Evolutionary conservation across 768 basidiomycete species (phyloP).

Genomic region (Psilocybe cubensis): DNA sequence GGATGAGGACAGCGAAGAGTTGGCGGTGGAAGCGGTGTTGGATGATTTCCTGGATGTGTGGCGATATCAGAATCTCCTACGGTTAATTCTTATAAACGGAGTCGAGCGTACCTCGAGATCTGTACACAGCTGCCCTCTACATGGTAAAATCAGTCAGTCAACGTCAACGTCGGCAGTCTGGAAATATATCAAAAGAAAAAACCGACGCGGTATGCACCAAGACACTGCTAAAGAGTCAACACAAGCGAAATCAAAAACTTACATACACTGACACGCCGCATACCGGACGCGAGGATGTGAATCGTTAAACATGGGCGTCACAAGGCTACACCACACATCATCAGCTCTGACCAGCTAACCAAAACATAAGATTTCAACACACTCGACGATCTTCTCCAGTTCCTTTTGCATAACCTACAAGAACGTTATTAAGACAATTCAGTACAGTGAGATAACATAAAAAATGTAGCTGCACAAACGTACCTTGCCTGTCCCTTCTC

Average conservation of each 20-base stretch:
- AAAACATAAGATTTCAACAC: slow-evolving; percentile 25
- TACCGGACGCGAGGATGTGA: slow-evolving; percentile 74
- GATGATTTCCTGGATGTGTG: slow-evolving; percentile 63
- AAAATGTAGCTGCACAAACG: no score
- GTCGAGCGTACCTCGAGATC: slow-evolving; percentile 70
- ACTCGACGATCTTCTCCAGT: slow-evolving; percentile 83
- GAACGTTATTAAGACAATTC: not conserved
- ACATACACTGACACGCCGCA: slow-evolving; percentile 91
- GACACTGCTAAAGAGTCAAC: not conserved
- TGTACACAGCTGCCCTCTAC: slow-evolving; percentile 87
- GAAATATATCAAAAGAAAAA: not conserved
- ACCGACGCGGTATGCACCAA: not conserved
- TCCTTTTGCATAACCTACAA: slow-evolving; percentile 77
- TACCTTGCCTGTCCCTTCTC: slow-evolving; percentile 81
- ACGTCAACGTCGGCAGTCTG: not conserved
- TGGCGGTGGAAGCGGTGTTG: slow-evolving; percentile 71
- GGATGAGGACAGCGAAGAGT: slow-evolving; percentile 72
- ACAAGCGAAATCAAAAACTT: slow-evolving; percentile 26
- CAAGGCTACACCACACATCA: slow-evolving; percentile 48
- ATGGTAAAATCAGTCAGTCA: no score
- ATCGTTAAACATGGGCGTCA: slow-evolving; percentile 79
- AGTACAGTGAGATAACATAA: not conserved
- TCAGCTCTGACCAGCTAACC: not conserved
- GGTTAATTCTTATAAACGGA: not conserved
- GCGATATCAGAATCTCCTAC: not conserved